Evolutionary conservation across 441 rosid genomes (phyloP), one percentile per base, ranked within the genome.

Genomic region (Hura crepitans): DNA sequence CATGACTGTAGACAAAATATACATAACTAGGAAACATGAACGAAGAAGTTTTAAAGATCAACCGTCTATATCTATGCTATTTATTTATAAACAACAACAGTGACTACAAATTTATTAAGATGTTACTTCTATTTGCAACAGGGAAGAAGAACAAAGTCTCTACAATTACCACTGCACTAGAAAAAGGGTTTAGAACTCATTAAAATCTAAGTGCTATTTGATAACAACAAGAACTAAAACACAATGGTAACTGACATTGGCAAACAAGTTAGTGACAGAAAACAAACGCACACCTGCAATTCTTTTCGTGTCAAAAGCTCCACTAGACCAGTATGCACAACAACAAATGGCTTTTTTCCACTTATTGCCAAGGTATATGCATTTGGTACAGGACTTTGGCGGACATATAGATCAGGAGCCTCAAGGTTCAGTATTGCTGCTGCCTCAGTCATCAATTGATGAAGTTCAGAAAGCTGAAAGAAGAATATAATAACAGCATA

Each of bases 381-480:
- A 71, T 94, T 91, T 20, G 97, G 99, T 45, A 89, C 84, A 28
- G 97, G 96, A 73, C 94, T 94, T 80, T 94, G 99, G 35, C 97
- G 90, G 2, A 94, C 86, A 75, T 94, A 94, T 14, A 94, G 91
- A 82, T 90, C 94, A 28, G 99, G 97, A 71, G 97, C 78, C 72
- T 90, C 96, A 62, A 85, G 83, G 81, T 89, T 89, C 80, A 92
- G 69, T 73, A 94, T 86, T 35, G 73, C 83, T 5, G 97, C 88
- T 56, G 97, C 97, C 83, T 92, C 96, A 8, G 81, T 79, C 94
- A 94, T 86, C 78, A 94, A 80, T 53, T 76, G 82, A 72, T 92
- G 94, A 77, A 94, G 96, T 80, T 90, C 99, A 53, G 89, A 74
- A 71, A 94, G 91, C 99, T 94, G 88, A 60, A 20, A 69, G 72